Evolutionary conservation across 108 stramenopile genomes (phyloP).

Genomic region (Mayamaea pseudoterrestris): DNA sequence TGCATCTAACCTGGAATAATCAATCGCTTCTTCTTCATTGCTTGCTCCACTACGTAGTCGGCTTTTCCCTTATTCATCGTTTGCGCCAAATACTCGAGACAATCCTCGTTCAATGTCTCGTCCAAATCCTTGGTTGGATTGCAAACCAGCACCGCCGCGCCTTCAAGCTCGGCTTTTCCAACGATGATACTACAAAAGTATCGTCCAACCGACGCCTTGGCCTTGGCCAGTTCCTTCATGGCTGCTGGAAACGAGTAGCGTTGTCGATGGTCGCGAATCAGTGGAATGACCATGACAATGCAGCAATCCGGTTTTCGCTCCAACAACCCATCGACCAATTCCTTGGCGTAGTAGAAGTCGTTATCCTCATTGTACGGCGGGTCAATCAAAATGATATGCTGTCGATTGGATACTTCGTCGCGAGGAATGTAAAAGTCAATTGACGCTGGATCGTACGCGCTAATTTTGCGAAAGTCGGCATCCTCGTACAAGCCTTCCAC

Average conservation of each 20-base stretch:
- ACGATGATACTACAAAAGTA: slow-evolving; percentile 4
- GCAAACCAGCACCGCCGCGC: slow-evolving; percentile 1
- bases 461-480: neutral
- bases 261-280: slow-evolving; percentile 1
- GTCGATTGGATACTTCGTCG: neutral
- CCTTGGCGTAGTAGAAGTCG: neutral
- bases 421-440: slow-evolving; percentile 5
- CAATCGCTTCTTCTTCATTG: slow-evolving; percentile 8
- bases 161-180: slow-evolving; percentile 1
- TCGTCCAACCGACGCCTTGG: slow-evolving; percentile 5
- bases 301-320: slow-evolving; percentile 2
- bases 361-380: slow-evolving; percentile 2
- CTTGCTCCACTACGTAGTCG: slow-evolving; percentile 7
- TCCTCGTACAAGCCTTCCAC: slow-evolving; percentile 3
- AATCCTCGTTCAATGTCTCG: slow-evolving; percentile 3
- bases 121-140: slow-evolving; percentile 6
- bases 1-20: too few species aligned
- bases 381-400: slow-evolving; percentile 6
- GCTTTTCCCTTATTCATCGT: slow-evolving; percentile 1
- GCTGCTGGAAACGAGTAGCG: slow-evolving; percentile 1
- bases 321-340: neutral
- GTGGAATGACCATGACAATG: slow-evolving; percentile 1
- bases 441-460: slow-evolving; percentile 1
- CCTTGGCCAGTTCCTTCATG: slow-evolving; percentile 5
- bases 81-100: slow-evolving; percentile 4